phyloP scores from a whole-genome alignment of 345 rosid species.

The Eucalyptus sideroxylon region DNA sequence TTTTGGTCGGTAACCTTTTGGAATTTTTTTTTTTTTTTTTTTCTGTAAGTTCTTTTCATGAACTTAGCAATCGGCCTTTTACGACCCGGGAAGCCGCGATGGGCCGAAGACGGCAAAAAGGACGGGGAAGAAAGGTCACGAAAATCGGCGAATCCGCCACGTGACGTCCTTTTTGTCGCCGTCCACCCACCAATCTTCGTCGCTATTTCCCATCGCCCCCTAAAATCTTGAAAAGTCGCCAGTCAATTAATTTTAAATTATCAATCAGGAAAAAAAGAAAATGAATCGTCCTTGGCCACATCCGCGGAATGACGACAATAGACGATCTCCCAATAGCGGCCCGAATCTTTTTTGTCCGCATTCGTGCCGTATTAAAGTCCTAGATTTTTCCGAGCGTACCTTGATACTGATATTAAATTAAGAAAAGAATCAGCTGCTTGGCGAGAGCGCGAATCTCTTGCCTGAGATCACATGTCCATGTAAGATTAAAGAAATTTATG shows the following conservation, averaged over 20 bases:
- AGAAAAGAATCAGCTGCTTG: background rate
- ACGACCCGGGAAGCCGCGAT: background rate
- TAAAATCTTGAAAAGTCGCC: background rate
- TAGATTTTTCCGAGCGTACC: background rate
- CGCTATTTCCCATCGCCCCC: background rate
- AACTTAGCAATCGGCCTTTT: background rate
- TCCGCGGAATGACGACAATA: background rate
- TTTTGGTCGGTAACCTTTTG: no score
- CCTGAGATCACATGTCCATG: no score
- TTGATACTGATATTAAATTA: background rate
- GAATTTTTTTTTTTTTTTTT: no score
- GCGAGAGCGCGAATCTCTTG: background rate
- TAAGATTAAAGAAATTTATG: no score
- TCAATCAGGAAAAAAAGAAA: background rate
- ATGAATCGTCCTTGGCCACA: background rate
- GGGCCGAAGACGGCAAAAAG: background rate
- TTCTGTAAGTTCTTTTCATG: no score
- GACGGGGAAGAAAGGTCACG: background rate
- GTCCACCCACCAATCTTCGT: background rate
- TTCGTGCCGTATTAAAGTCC: background rate
- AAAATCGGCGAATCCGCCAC: background rate
- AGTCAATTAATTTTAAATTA: background rate
- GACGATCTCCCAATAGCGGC: background rate
- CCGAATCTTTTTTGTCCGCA: background rate
- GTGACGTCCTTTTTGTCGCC: background rate